Conservation (phyloP, 192 early-diverging fungal genomes). For the Gamsiella multidivaricata region DNA sequence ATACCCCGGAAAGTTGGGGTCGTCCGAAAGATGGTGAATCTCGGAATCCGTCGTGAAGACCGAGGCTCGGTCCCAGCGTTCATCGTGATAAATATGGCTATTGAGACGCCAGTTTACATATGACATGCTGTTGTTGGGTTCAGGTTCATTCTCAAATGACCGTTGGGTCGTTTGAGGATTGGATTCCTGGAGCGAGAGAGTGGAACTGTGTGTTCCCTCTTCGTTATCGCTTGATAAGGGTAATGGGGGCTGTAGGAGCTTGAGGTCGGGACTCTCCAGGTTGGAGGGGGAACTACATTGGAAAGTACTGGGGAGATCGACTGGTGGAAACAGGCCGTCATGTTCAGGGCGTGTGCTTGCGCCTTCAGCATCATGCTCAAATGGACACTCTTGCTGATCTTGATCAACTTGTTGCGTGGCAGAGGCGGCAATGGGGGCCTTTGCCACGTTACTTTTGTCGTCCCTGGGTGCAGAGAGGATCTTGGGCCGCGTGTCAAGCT, state of each 20-base stretch:
- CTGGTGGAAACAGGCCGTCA: slow-evolving; percentile 11
- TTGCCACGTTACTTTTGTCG: neutral
- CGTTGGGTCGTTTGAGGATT: neutral
- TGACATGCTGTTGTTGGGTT: neutral
- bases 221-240: neutral
- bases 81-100: slow-evolving; percentile 34
- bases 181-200: neutral
- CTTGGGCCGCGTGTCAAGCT: slow-evolving; percentile 30
- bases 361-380: neutral
- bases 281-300: neutral
- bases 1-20: slow-evolving; percentile 33
- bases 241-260: slow-evolving; percentile 3
- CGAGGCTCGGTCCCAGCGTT: slow-evolving; percentile 47
- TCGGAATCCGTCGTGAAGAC: slow-evolving; percentile 28
- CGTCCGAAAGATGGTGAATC: slow-evolving; percentile 9
- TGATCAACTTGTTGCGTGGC: no score
- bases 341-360: neutral
- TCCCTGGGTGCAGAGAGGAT: neutral
- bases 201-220: neutral
- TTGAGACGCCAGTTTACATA: slow-evolving; percentile 17
- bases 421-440: neutral
- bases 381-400: neutral
- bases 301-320: slow-evolving; percentile 22
- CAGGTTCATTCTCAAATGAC: neutral
- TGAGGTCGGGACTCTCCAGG: neutral